phyloP scores from a whole-genome alignment of 192 early-diverging fungal species.

The Mortierella hygrophila region DNA sequence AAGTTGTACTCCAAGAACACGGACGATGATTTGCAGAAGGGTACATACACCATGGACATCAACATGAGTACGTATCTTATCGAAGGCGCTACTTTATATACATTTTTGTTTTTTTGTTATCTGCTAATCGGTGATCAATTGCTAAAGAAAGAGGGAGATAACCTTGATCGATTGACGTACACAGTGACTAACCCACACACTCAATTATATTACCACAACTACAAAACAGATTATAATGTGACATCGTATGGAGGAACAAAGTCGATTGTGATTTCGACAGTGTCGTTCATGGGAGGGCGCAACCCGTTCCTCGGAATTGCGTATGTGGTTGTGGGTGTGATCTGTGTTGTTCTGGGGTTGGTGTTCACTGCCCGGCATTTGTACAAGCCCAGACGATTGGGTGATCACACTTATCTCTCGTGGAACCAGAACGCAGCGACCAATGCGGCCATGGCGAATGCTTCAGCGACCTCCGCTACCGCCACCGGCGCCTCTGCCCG shows the following conservation, averaged over 20 bases:
- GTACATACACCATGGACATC: slow-evolving; percentile 82
- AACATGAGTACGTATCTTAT: slow-evolving; percentile 72
- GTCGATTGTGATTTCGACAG: slow-evolving; percentile 92
- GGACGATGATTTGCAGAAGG: slow-evolving; percentile 67
- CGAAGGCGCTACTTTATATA: background rate
- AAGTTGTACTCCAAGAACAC: slow-evolving; percentile 93
- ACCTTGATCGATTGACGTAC: background rate
- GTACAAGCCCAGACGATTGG: slow-evolving; percentile 94
- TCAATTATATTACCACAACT: background rate
- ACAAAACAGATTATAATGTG: slow-evolving; percentile 82
- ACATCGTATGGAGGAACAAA: slow-evolving; percentile 94
- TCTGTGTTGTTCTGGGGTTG: slow-evolving; percentile 91
- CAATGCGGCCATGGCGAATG: slow-evolving; percentile 32
- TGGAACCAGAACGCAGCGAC: slow-evolving; percentile 79
- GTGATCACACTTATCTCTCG: slow-evolving; percentile 96
- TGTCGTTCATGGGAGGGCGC: slow-evolving; percentile 95
- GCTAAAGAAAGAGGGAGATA: background rate
- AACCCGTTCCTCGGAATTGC: slow-evolving; percentile 97
- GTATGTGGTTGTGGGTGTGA: slow-evolving; percentile 92
- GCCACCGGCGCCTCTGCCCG: slow-evolving; percentile 38
- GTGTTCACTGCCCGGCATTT: slow-evolving; percentile 92
- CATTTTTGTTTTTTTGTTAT: slow-evolving; percentile 17
- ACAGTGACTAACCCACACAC: background rate
- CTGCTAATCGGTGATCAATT: slow-evolving; percentile 18
- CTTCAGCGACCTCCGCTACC: slow-evolving; percentile 32